Evolutionary conservation across 495 filamentous ascomycete species (phyloP), one percentile per base, ranked within the genome.

Genomic region (Cairneyella variabilis): DNA sequence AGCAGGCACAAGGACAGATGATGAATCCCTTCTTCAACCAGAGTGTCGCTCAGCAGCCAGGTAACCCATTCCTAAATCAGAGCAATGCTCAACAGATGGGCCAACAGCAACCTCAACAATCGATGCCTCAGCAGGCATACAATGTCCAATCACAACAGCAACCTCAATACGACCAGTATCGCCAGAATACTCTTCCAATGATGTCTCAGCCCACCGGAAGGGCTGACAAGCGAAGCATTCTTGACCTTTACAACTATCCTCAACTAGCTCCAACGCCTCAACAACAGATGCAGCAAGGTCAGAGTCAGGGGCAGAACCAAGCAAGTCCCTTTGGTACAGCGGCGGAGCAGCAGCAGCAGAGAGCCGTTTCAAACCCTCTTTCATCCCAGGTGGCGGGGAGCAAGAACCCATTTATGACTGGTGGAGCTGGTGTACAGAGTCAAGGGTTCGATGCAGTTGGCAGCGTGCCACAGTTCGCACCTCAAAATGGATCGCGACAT

Each of bases 241-340:
- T 98, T 54, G 88, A 91, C 11, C 70, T 98, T 4, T 98, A 91
- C 70, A 86, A 85, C 65, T 77, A 89, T 48, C 82, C 87, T 14
- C 86, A 90, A n/a, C 71, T 86, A 6, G 82, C 84, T 5, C 80
- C 85, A 7, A 65, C 69, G 17, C 69, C 67, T 17, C 28, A 64
- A 27, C 56, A 59, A 50, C 46, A 62, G 30, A 16, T 18, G 17
- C 51, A 54, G 40, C 48, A 55, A 53, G 20, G 52, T 48, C 53
- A 56, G 37, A 37, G 44, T 16, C 51, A 45, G 22, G 38, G 23
- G n/a, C 59, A 63, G 43, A 23, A 22, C 38, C 55, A 60, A 49
- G 52, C 47, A 1, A 61, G 60, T 41, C 59, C 54, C 27, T 54
- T 45, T 10, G 11, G 55, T 38, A 43, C 66, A 55, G 43, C 63